Evolutionary conservation across 176 grass and related monocot genomes (phyloP).

Genomic region (Phragmites australis): DNA sequence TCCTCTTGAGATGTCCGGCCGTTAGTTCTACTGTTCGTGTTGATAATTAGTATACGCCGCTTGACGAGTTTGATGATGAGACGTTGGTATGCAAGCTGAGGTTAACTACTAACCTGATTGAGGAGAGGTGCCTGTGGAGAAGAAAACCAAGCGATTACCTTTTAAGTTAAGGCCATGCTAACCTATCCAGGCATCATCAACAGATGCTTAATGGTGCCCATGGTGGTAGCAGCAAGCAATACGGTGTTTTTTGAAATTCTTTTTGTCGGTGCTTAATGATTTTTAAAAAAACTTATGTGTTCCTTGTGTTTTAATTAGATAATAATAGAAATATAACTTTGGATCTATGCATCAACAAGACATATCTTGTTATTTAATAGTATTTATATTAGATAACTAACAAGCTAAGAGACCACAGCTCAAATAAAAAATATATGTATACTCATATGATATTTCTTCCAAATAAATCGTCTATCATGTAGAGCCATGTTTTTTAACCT

Average conservation of each 20-base stretch:
- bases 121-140: background rate
- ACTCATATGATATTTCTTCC: no score
- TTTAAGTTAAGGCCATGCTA: slow-evolving; percentile 13
- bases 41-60: background rate
- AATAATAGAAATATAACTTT: no score
- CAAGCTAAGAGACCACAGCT: background rate
- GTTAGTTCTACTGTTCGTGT: background rate
- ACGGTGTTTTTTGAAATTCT: background rate
- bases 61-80: background rate
- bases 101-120: background rate
- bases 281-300: no score
- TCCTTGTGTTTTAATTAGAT: no score
- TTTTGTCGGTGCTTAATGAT: no score
- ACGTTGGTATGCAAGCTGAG: background rate
- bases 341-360: no score
- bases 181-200: background rate
- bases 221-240: slow-evolving; percentile 2
- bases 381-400: no score
- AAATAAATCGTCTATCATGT: no score
- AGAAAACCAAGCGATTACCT: background rate
- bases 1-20: background rate
- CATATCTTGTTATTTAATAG: no score
- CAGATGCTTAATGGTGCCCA: background rate
- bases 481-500: background rate
- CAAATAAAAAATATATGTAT: no score